These are phyloP conservation scores for Rosellinia necatrix DNA, from an alignment of 2,329 filamentous ascomycete species.

Conservation along the genomic window DNA sequence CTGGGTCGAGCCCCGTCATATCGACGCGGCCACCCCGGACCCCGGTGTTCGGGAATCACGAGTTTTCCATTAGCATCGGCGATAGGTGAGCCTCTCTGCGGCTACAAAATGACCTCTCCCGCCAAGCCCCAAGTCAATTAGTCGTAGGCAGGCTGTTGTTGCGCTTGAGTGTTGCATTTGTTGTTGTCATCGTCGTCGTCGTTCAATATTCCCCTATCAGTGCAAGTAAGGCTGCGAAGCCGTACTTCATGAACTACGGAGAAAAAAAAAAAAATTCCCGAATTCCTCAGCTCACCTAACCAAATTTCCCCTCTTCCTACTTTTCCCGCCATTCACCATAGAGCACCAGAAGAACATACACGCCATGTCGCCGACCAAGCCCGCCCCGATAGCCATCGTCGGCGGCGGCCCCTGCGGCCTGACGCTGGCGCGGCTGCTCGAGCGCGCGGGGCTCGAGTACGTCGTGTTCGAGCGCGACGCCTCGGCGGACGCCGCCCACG, in stretches of 20 bases:
- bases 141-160: background rate
- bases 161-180: no score
- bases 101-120: no score
- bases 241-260: no score
- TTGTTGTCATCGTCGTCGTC: no score
- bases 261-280: no score
- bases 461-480: conserved; percentile 26
- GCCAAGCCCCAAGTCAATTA: background rate
- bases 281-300: background rate
- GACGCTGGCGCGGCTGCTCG: conserved; percentile 25
- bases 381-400: conserved; percentile 27
- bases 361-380: conserved; percentile 8
- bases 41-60: background rate
- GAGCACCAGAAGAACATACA: background rate
- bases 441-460: conserved; percentile 18
- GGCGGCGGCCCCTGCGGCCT: conserved; percentile 30
- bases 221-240: no score
- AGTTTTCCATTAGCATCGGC: background rate
- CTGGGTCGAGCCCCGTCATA: no score
- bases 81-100: no score
- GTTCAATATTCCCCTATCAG: no score
- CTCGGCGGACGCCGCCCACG: background rate
- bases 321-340: background rate
- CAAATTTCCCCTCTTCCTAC: no score
- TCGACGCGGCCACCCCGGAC: no score